Conservation (phyloP, 2,329 filamentous ascomycete species). For the Stagonosporopsis vannaccii region DNA sequence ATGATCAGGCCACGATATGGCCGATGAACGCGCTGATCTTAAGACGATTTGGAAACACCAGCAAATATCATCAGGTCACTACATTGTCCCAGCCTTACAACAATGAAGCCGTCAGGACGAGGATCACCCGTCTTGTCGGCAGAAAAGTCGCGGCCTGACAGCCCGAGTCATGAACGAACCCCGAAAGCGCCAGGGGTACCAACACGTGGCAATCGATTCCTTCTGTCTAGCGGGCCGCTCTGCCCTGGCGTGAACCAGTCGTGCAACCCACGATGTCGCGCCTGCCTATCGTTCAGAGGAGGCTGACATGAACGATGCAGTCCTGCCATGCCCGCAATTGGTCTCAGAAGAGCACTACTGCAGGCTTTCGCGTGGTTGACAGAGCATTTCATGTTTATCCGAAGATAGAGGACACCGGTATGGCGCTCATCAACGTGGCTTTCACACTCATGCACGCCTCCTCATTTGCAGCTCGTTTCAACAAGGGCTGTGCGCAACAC, state of each 20-base stretch:
- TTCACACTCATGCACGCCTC: slow-evolving; percentile 27
- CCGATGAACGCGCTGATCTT: slow-evolving; percentile 1
- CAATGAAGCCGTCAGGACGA: slow-evolving; percentile 17
- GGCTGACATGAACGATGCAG: slow-evolving; percentile 6
- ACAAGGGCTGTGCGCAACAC: slow-evolving; percentile 31
- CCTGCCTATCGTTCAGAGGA: slow-evolving; percentile 4
- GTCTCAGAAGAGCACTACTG: slow-evolving; percentile 21
- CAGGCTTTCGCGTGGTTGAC: slow-evolving; percentile 23
- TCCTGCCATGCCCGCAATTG: slow-evolving; percentile 7
- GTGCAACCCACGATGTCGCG: slow-evolving; percentile 16
- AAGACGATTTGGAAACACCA: slow-evolving; percentile 8
- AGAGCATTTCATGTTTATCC: slow-evolving; percentile 23
- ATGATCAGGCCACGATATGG: slow-evolving; percentile 26
- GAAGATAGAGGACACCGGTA: slow-evolving; percentile 15
- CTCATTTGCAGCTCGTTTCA: slow-evolving; percentile 33
- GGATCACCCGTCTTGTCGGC: slow-evolving; percentile 35
- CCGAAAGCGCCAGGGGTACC: slow-evolving; percentile 33
- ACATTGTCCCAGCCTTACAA: slow-evolving; percentile 16
- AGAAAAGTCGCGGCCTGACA: slow-evolving; percentile 23
- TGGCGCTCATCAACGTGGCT: slow-evolving; percentile 22
- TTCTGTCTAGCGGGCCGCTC: slow-evolving; percentile 38
- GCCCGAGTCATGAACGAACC: slow-evolving; percentile 37
- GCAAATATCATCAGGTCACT: slow-evolving; percentile 22
- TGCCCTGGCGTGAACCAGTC: slow-evolving; percentile 39
- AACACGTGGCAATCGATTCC: slow-evolving; percentile 44